Conservation (phyloP, 1,139 yeast species). For the Tardiomyces digboiensis region DNA sequence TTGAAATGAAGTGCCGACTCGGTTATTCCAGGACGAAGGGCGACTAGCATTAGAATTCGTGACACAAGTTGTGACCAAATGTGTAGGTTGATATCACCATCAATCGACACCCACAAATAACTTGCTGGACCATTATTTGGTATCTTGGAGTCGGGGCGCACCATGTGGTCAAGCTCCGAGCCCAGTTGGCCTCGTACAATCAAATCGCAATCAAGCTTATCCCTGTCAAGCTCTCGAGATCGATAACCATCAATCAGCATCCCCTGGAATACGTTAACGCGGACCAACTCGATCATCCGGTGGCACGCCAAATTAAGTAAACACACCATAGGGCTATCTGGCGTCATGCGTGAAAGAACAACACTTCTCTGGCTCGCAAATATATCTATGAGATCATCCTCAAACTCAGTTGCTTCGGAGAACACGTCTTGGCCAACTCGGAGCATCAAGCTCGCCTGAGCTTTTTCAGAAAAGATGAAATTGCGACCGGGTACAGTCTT, state of each 20-base stretch:
- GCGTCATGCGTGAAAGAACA: conserved; percentile 47
- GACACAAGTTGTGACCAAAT: conserved; percentile 53
- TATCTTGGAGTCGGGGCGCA: background rate
- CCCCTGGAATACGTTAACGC: conserved; percentile 44
- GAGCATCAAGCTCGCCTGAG: conserved; percentile 34
- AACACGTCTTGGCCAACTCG: conserved; percentile 36
- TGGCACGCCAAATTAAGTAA: conserved; percentile 39
- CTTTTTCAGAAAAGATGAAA: conserved; percentile 49
- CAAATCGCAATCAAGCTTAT: conserved; percentile 55
- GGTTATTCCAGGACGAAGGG: conserved; percentile 49
- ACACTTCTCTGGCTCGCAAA: conserved; percentile 40
- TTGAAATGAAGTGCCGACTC: conserved; percentile 26
- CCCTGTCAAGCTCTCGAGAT: conserved; percentile 52
- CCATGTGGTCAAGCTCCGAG: conserved; percentile 20
- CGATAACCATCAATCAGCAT: conserved; percentile 43
- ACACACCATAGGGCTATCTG: conserved; percentile 48
- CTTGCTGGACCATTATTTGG: conserved; percentile 46
- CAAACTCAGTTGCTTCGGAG: conserved; percentile 37
- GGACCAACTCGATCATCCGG: conserved; percentile 32
- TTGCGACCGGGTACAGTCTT: conserved; percentile 32
- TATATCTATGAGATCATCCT: conserved; percentile 31
- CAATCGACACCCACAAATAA: conserved; percentile 61
- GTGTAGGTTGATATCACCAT: conserved; percentile 46
- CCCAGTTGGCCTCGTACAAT: conserved; percentile 13
- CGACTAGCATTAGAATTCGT: conserved; percentile 43